phyloP scores from a whole-genome alignment of 2,329 filamentous ascomycete genomes.

The Sporothrix protearum region DNA sequence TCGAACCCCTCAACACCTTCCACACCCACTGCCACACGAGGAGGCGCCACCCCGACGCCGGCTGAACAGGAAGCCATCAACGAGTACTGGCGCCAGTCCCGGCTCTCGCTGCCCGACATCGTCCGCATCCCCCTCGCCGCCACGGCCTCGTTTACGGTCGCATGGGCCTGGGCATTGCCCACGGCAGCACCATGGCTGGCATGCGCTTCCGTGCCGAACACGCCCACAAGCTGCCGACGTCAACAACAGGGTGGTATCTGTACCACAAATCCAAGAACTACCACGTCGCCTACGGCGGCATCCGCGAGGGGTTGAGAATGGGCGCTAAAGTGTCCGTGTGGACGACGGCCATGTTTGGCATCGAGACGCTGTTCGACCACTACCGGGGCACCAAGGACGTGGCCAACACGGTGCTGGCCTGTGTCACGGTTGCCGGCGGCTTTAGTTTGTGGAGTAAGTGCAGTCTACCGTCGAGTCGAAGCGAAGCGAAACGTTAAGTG shows the following conservation, averaged over 20 bases:
- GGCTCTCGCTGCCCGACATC: conserved; percentile 61
- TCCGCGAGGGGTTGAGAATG: conserved; percentile 75
- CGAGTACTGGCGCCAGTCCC: conserved; percentile 40
- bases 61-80: conserved; percentile 26
- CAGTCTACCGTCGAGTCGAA: neutral
- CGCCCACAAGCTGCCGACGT: conserved; percentile 83
- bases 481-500: neutral
- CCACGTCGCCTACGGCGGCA: conserved; percentile 70
- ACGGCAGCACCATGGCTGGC: conserved; percentile 70
- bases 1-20: neutral
- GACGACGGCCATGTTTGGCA: conserved; percentile 70
- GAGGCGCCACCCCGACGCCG: neutral
- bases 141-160: conserved; percentile 61
- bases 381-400: conserved; percentile 69
- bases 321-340: conserved; percentile 67
- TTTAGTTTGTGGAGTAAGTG: conserved; percentile 82
- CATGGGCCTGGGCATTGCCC: conserved; percentile 64
- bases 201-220: conserved; percentile 93
- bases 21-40: neutral
- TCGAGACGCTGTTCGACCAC: conserved; percentile 82
- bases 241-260: conserved; percentile 88
- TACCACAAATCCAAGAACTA: conserved; percentile 99
- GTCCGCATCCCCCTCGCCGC: conserved; percentile 64
- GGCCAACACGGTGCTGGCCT: conserved; percentile 75
- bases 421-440: conserved; percentile 75